These are phyloP conservation scores for Tylopilus balloui DNA, from an alignment of 768 basidiomycete genomes.

Conservation along the genomic window DNA sequence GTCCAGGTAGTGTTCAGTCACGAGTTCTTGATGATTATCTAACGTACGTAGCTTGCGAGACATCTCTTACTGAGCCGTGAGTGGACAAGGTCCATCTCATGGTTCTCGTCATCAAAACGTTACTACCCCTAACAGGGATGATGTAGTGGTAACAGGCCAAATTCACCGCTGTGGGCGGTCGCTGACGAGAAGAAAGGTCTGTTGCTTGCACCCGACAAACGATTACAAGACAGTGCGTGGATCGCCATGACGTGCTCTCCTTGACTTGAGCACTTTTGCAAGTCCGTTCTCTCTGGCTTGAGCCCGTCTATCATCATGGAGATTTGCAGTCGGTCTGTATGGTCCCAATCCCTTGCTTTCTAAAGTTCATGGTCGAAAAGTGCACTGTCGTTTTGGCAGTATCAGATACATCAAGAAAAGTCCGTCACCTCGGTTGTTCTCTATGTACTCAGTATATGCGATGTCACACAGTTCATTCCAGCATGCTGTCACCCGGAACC, in stretches of 20 bases:
- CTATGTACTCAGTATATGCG: neutral
- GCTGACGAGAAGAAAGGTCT: conserved; percentile 46
- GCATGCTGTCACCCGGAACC: conserved; percentile 73
- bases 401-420: conserved; percentile 86
- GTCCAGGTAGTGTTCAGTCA: conserved; percentile 53
- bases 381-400: conserved; percentile 88
- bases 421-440: conserved; percentile 25
- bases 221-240: conserved; percentile 84
- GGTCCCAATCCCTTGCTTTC: neutral
- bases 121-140: conserved; percentile 32
- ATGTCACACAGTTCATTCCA: conserved; percentile 53
- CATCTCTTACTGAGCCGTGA: conserved; percentile 74
- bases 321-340: conserved; percentile 67
- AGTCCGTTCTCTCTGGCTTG: conserved; percentile 85
- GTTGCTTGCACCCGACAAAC: conserved; percentile 79
- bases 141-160: conserved; percentile 49
- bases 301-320: conserved; percentile 73
- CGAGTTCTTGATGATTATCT: neutral
- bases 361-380: conserved; percentile 33
- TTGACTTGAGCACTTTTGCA: conserved; percentile 8
- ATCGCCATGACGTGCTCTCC: conserved; percentile 11
- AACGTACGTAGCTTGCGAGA: conserved; percentile 66
- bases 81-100: conserved; percentile 9
- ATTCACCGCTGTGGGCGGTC: neutral
- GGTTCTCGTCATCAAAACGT: neutral